A percentile compares a stretch with the other conserved stretches of the same genome.
These are phyloP conservation scores for Cystobasidium sp. DNA, from an alignment of 1,284 basidiomycete species.

Conservation along the genomic window DNA sequence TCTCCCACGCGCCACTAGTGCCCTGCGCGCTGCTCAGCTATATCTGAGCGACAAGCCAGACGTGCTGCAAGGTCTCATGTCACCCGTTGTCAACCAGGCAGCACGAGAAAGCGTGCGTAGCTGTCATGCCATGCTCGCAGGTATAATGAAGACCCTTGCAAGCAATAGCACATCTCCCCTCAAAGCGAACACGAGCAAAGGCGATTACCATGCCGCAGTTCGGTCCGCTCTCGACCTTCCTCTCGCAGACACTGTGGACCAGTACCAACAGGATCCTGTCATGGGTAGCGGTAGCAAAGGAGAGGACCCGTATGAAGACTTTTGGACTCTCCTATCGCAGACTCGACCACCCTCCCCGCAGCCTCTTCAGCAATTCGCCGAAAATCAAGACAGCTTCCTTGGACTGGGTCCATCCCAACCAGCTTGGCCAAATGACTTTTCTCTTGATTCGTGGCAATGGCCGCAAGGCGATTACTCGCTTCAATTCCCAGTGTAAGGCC, in stretches of 20 bases:
- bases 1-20: neutral
- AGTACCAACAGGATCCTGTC: neutral
- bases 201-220: conserved; percentile 1
- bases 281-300: neutral
- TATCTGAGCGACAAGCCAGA: conserved; percentile 22
- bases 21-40: conserved; percentile 6
- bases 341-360: conserved; percentile 9
- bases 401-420: neutral
- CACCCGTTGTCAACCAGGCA: conserved; percentile 2
- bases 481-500: neutral
- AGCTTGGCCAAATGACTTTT: conserved; percentile 11
- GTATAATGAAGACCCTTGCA: conserved; percentile 20
- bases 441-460: conserved; percentile 23
- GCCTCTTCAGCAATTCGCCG: neutral
- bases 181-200: conserved; percentile 3
- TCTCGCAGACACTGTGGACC: neutral
- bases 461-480: conserved; percentile 4
- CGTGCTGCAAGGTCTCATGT: conserved; percentile 15
- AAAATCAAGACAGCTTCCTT: conserved; percentile 6
- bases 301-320: conserved; percentile 9
- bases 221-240: conserved; percentile 10
- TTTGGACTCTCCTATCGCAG: conserved; percentile 20
- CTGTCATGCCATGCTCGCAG: conserved; percentile 11
- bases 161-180: conserved; percentile 19
- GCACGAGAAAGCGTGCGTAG: conserved; percentile 12